Evolutionary conservation across 176 grass and related monocot genomes (phyloP), one percentile per base, ranked within the genome.

Genomic region (Ananas comosus): DNA sequence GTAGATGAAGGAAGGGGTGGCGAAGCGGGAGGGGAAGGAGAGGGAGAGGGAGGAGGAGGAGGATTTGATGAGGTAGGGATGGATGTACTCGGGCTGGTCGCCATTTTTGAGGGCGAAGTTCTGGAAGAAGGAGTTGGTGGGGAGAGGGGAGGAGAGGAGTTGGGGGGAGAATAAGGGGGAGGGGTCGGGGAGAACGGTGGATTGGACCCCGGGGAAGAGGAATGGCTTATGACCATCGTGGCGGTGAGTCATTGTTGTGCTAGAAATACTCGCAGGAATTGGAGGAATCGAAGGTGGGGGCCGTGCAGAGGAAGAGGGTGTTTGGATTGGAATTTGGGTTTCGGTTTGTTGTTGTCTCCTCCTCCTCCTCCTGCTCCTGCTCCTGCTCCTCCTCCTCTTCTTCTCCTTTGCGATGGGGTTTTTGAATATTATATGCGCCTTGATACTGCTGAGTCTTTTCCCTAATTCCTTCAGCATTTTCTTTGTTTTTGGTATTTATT

Each of bases 81-180:
- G 89, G 84, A 99, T 74, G 77, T 99, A 99, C 80, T 99, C 94
- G 10, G 89, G 86, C 76, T 99, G 94, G 71, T 92, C 89, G 48
- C 94, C 94, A 76, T 93, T 84, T 14, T 99, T 99, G 69, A 99
- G 94, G 70, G 49, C 68, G 63, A 72, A 90, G 87, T 99, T 99
- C 73, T 99, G 94, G 84, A 99, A 99, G 82, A 93, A 99, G 65
- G 84, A 86, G 68, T 99, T 99, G 27, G 94, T 99, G 53, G 94
- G 94, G 51, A 99, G 89, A 70, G 94, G 94, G 66, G 70, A 70
- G 50, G 77, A 51, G 69, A 90, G 82, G 14, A 99, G 89, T n/a
- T 33, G 7, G 14, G 82, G 75, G 69, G 89, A 78, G 80, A 99
- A 93, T 87, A 90, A 99, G 64, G 83, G 29, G 68, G 82, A 70